Percentiles rank a stretch among this genome's conserved stretches.
phyloP scores from a whole-genome alignment of 148 eudicot genomes.

The Beta vulgaris region DNA sequence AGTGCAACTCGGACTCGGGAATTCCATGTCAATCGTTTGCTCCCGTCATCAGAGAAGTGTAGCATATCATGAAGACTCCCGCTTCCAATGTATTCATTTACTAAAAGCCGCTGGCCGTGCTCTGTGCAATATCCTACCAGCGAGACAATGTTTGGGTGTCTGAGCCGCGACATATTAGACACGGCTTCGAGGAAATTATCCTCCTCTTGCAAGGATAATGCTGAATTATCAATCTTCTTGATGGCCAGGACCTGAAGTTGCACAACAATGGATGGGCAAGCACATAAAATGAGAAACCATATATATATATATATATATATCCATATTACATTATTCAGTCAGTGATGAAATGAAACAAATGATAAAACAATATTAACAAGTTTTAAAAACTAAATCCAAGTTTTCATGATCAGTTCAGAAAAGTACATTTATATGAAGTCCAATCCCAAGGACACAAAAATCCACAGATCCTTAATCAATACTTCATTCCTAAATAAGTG shows the following conservation, averaged over 20 bases:
- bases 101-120: slow-evolving; percentile 89
- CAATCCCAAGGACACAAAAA: no score
- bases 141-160: slow-evolving; percentile 85
- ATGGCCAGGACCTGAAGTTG: slow-evolving; percentile 61
- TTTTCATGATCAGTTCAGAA: no score
- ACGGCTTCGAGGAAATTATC: slow-evolving; percentile 95
- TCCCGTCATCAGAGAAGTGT: slow-evolving; percentile 86
- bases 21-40: slow-evolving; percentile 80
- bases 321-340: no score
- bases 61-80: slow-evolving; percentile 92
- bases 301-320: no score
- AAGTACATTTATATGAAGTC: no score
- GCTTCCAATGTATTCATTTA: slow-evolving; percentile 69
- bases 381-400: no score
- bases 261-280: no score
- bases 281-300: no score
- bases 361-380: no score
- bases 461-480: no score
- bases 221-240: slow-evolving; percentile 92
- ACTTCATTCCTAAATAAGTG: no score
- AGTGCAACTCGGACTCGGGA: slow-evolving; percentile 90
- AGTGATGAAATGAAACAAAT: no score
- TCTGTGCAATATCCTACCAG: slow-evolving; percentile 86
- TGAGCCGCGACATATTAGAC: slow-evolving; percentile 90
- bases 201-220: slow-evolving; percentile 90